Percentiles rank a stretch among this genome's conserved stretches.
Evolutionary conservation across 495 filamentous ascomycete genomes (phyloP).

Genomic region (Daldinia vernicosa): DNA sequence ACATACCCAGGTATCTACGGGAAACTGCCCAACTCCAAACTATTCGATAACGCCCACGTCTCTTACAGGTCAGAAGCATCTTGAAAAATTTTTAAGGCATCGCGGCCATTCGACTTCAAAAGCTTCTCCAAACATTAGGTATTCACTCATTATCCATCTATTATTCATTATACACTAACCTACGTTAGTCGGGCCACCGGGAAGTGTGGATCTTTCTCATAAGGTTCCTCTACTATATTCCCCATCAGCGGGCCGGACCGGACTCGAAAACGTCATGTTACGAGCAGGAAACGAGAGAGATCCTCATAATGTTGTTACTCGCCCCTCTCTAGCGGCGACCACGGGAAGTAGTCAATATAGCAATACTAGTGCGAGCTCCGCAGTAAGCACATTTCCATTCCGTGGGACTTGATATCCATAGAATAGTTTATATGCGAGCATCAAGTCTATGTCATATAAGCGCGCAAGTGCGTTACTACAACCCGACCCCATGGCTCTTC

Average conservation of each 20-base stretch:
- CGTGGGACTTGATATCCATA: neutral
- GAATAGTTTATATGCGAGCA: neutral
- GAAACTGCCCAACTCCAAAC: constrained; percentile 9
- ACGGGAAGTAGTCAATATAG: neutral
- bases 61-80: neutral
- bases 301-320: constrained; percentile 20
- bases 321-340: constrained; percentile 27
- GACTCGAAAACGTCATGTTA: constrained; percentile 18
- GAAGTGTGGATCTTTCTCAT: neutral
- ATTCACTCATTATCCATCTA: neutral
- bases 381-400: constrained; percentile 11
- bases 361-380: neutral
- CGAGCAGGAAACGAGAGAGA: constrained; percentile 2
- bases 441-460: neutral
- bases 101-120: neutral
- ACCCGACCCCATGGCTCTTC: neutral
- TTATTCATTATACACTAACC: neutral
- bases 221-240: neutral
- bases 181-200: neutral
- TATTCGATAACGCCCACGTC: neutral
- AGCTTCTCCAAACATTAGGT: neutral
- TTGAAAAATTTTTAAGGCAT: neutral
- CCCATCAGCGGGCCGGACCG: neutral
- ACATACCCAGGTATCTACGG: neutral
- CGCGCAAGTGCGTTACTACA: constrained; percentile 3